phyloP scores from a whole-genome alignment of 768 basidiomycete genomes.

The Paxillus involutus region DNA sequence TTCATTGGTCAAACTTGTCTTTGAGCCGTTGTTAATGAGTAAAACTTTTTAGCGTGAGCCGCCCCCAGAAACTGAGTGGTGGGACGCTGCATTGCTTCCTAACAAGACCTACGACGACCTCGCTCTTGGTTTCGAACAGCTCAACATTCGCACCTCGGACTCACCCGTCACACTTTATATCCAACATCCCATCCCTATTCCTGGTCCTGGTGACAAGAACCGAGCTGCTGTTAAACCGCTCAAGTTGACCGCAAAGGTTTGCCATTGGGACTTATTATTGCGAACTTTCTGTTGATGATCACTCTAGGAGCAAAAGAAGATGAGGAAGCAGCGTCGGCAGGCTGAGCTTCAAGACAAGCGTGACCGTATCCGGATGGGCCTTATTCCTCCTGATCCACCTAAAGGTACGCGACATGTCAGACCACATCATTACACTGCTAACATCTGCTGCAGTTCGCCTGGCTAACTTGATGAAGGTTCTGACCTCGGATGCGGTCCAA shows the following conservation, averaged over 20 bases:
- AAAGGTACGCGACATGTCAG: constrained; percentile 58
- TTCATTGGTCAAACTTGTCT: neutral
- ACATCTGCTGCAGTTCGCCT: constrained; percentile 65
- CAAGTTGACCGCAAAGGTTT: constrained; percentile 87
- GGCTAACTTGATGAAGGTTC: constrained; percentile 95
- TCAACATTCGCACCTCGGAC: constrained; percentile 64
- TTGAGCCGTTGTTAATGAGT: neutral
- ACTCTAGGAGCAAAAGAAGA: constrained; percentile 88
- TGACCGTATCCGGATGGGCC: constrained; percentile 93
- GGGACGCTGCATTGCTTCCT: constrained; percentile 87
- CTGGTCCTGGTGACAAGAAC: constrained; percentile 85
- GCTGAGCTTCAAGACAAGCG: constrained; percentile 92
- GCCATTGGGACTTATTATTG: neutral
- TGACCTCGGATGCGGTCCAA: constrained; percentile 95
- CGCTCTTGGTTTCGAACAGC: constrained; percentile 47
- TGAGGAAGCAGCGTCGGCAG: constrained; percentile 85
- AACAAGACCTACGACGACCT: constrained; percentile 81
- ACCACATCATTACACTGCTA: neutral
- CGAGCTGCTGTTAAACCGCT: constrained; percentile 77
- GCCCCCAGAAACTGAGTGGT: constrained; percentile 95
- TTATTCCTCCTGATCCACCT: constrained; percentile 91
- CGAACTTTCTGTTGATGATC: neutral
- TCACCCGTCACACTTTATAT: constrained; percentile 89
- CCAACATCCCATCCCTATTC: constrained; percentile 97
- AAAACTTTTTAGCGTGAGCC: constrained; percentile 60